phyloP scores from a whole-genome alignment of 2,329 filamentous ascomycete genomes.

The Trichoderma sp. region DNA sequence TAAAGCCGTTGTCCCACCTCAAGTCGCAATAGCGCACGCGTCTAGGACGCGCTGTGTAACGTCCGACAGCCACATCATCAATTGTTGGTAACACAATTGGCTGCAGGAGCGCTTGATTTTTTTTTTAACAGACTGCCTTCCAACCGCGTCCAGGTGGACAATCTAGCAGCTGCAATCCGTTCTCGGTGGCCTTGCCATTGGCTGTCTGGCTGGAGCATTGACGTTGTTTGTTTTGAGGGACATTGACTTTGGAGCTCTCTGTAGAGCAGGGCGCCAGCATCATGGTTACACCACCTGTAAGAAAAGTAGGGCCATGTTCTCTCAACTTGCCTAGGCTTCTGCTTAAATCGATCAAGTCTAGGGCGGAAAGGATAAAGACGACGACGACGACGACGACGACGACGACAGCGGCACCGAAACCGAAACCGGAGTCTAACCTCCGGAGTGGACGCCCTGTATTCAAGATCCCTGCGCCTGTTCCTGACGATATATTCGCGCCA shows the following conservation, averaged over 20 bases:
- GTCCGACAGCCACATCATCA: background rate
- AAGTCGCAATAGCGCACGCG: slow-evolving; percentile 7
- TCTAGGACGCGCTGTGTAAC: slow-evolving; percentile 8
- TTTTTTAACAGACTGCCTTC: background rate
- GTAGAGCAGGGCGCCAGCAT: background rate
- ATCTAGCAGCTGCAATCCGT: background rate
- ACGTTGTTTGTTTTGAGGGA: background rate
- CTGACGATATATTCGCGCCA: slow-evolving; percentile 21
- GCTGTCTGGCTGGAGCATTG: background rate
- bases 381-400: background rate
- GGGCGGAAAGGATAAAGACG: background rate
- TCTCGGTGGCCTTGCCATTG: background rate
- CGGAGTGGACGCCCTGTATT: background rate
- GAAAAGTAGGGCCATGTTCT: background rate
- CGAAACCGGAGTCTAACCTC: background rate
- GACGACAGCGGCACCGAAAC: background rate
- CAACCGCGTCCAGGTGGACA: background rate
- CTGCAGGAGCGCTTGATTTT: background rate
- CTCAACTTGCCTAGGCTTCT: background rate
- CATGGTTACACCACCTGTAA: background rate
- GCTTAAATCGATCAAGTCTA: background rate
- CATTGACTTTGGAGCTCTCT: background rate
- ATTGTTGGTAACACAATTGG: background rate
- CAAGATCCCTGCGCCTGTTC: background rate
- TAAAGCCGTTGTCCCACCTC: background rate